These are phyloP conservation scores for Lyophyllum decastes DNA, from an alignment of 768 basidiomycete genomes.

Conservation along the genomic window DNA sequence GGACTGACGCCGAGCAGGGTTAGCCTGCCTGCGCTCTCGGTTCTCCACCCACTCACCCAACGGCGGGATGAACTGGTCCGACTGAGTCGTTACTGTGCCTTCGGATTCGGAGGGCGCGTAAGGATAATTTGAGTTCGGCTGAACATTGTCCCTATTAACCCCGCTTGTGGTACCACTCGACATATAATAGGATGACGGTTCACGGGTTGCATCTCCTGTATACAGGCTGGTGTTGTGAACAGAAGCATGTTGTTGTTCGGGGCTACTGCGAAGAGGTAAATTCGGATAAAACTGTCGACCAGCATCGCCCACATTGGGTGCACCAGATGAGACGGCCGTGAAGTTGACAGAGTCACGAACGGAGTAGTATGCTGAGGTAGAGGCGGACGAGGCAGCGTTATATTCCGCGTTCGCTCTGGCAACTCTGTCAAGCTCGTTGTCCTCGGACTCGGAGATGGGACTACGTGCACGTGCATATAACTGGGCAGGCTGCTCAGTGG, in stretches of 20 bases:
- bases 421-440: constrained; percentile 39
- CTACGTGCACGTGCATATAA: constrained; percentile 22
- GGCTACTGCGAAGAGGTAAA: constrained; percentile 19
- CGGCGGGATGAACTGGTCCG: constrained; percentile 10
- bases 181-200: constrained; percentile 5
- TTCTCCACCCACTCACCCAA: constrained; percentile 1
- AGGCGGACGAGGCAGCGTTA: constrained; percentile 40
- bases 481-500: neutral
- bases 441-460: constrained; percentile 36
- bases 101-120: constrained; percentile 2
- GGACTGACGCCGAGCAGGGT: constrained; percentile 4
- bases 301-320: neutral
- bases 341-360: constrained; percentile 7
- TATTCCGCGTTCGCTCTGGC: constrained; percentile 44
- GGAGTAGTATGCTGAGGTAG: constrained; percentile 26
- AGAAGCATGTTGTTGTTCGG: constrained; percentile 17
- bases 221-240: neutral
- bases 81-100: constrained; percentile 5
- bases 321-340: neutral
- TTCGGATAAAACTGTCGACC: constrained; percentile 15
- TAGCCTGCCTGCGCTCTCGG: neutral
- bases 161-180: neutral
- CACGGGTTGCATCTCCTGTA: neutral
- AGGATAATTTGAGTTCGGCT: neutral
- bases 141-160: neutral